Evolutionary conservation across 371 early-diverging fungal genomes (phyloP), one percentile per base, ranked within the genome.

Genomic region (Lichtheimia hyalospora): DNA sequence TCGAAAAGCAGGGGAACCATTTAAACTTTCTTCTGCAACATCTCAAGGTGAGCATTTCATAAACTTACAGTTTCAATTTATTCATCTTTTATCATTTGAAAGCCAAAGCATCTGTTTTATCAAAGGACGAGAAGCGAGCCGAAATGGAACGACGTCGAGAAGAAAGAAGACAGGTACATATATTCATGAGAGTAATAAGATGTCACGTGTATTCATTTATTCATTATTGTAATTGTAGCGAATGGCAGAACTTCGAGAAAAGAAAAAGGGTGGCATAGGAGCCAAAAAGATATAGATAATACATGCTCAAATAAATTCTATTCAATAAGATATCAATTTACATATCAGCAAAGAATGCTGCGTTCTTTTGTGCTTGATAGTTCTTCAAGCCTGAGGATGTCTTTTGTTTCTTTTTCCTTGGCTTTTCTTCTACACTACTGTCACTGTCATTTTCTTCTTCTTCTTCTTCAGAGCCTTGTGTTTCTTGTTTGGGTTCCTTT

Each of bases 81-180:
- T 46, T 21, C 0, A 46, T 7, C n/a, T n/a, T n/a, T 18, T 46
- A 14, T 46, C 6, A 8, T 0, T 46, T 46, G 46, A 20, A 56
- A 62, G 13, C 25, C 57, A 44, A 68, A 21, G 44, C 67, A 18
- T 25, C 60, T 42, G 54, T 60, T 14, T 64, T 65, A 8, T 58
- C 73, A 24, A 84, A 84, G 63, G 81, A 81, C 23, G 81, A 83
- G 25, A 68, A 77, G 59, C 71, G 71, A 57, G 80, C 81, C 0
- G 86, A 84, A 49, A 60, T 82, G 43, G 88, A 84, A 12, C 70
- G 82, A 48, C 74, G 80, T 50, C 70, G 85, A 58, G 89, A 88
- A 64, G 82, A 85, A 55, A 67, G 87, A 55, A 72, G 84, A 57
- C 79, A 77, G 74, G 84, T 84, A 69, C 56, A 46, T 50, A 14